Evolutionary conservation across 2,329 filamentous ascomycete genomes (phyloP).

Genomic region (Aspergillus hiratsukae): DNA sequence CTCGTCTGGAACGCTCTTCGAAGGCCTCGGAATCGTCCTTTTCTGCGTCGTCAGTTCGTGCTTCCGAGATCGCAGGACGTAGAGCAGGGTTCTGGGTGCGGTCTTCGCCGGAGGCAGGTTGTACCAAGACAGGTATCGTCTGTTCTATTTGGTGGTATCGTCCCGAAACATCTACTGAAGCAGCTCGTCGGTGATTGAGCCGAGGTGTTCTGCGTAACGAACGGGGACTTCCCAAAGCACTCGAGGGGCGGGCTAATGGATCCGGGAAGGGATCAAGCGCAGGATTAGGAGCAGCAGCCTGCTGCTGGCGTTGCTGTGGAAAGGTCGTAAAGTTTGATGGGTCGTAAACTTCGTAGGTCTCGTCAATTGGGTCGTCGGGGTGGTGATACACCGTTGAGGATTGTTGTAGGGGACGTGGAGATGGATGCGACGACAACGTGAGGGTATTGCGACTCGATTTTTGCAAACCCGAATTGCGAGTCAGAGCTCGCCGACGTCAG

Average conservation of each 20-base stretch:
- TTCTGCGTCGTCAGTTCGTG: conserved; percentile 28
- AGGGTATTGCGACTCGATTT: neutral
- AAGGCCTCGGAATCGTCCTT: conserved; percentile 19
- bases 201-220: conserved; percentile 51
- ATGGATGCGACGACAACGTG: conserved; percentile 32
- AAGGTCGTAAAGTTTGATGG: conserved; percentile 41
- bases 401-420: conserved; percentile 17
- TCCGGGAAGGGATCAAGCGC: conserved; percentile 43
- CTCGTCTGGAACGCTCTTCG: conserved; percentile 26
- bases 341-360: conserved; percentile 53
- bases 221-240: conserved; percentile 49
- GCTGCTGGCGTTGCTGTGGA: conserved; percentile 46
- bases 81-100: conserved; percentile 18
- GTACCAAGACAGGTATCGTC: conserved; percentile 23
- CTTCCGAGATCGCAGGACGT: conserved; percentile 31
- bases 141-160: conserved; percentile 23
- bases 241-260: conserved; percentile 45
- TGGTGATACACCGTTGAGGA: conserved; percentile 42
- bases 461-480: conserved; percentile 6
- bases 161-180: conserved; percentile 42
- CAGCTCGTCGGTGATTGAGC: conserved; percentile 36
- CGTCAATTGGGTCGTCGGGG: conserved; percentile 44
- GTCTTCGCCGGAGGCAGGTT: conserved; percentile 14
- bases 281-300: conserved; percentile 31
- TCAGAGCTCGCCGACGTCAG: conserved; percentile 10